phyloP scores from a whole-genome alignment of 345 rosid genomes.

The Euphorbia tirucalli region DNA sequence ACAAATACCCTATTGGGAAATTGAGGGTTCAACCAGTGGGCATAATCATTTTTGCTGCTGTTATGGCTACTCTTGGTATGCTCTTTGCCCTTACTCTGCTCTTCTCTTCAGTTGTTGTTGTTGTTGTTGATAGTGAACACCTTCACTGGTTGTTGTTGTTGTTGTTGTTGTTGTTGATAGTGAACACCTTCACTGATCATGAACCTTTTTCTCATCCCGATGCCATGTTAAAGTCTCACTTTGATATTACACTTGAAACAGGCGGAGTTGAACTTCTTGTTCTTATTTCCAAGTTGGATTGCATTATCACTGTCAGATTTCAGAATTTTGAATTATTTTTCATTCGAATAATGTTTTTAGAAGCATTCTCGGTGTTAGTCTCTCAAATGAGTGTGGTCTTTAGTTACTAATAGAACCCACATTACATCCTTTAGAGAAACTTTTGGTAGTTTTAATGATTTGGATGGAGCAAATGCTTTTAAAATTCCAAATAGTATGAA shows the following conservation, averaged over 20 bases:
- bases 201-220: no score
- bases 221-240: background rate
- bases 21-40: slow-evolving; percentile 95
- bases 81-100: background rate
- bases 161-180: background rate
- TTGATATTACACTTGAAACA: no score
- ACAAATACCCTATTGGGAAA: slow-evolving; percentile 93
- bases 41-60: slow-evolving; percentile 81
- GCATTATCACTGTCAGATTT: no score
- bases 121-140: background rate
- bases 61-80: slow-evolving; percentile 95
- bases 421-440: background rate
- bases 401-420: background rate
- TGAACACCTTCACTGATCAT: background rate
- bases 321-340: no score
- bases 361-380: no score
- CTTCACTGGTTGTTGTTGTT: background rate
- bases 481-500: background rate
- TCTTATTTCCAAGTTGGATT: no score
- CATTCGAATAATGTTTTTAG: no score
- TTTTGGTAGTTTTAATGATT: background rate
- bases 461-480: background rate
- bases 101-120: slow-evolving; percentile 1
- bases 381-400: background rate
- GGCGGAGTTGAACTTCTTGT: no score